Evolutionary conservation across 176 grass and related monocot genomes (phyloP), one percentile per base, ranked within the genome.

Genomic region (Avena insularis): DNA sequence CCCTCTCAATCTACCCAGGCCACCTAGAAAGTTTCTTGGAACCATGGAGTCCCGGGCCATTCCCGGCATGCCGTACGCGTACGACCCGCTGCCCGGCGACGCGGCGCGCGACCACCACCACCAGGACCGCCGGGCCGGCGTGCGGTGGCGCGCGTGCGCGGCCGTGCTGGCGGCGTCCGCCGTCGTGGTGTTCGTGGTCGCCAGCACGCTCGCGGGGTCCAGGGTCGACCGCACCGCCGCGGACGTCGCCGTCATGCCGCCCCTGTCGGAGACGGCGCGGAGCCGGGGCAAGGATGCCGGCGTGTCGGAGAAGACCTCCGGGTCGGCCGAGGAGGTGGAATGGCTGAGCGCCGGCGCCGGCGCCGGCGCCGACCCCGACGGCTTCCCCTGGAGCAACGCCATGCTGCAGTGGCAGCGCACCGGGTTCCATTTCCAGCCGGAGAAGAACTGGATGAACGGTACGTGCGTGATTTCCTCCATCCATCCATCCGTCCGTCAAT

Each of bases 391-490:
- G 93, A 89, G 90, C 48, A 90, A 92, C 33, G 79, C 46, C 4
- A 94, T 94, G 87, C 85, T 94, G 43, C 82, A 88, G n/a, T 94
- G 90, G 93, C 90, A 94, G 59, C 87, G 90, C 54, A 92, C 90
- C 11, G 84, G 84, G 0, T 94, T 92, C 85, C 93, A 94, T 57
- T 94, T 94, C 90, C 93, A 94, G 59, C 93, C 93, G 0, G 55
- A 88, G 85, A 90, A 88, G 85, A 94, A 94, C 58, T 94, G 93
- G 93, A 94, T 94, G 90, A 94, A 94, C 63, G 93, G 87, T 77
- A 8, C 50, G 74, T 6, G 12, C 56, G 3, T 1, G n/a, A 49
- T 75, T 29, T 29, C 29, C 29, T 29, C 29, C 29, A 29, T 29
- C 23, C 71, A 50, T 75, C 47, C 29, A 1, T 29, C 29, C 29